Evolutionary conservation across 2,329 filamentous ascomycete species (phyloP).

Genomic region (Zymoseptoria pseudotritici): DNA sequence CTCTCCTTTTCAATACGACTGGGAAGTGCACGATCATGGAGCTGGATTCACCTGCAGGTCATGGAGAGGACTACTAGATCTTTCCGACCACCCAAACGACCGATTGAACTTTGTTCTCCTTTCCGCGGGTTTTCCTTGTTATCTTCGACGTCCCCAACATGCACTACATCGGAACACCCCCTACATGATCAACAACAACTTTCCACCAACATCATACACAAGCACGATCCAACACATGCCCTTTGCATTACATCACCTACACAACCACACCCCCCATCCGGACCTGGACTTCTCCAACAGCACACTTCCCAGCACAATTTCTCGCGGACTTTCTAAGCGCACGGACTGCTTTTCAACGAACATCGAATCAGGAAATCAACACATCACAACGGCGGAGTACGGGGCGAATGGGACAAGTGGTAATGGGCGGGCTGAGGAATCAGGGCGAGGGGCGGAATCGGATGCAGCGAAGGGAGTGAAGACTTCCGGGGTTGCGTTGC

Average conservation of each 20-base stretch:
- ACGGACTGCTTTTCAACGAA: background rate
- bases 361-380: background rate
- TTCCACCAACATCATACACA: background rate
- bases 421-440: background rate
- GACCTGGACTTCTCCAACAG: background rate
- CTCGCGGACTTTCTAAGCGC: background rate
- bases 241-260: background rate
- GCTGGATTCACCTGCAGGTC: constrained; percentile 19
- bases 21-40: constrained; percentile 4
- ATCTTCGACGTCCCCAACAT: background rate
- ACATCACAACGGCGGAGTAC: background rate
- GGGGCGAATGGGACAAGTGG: background rate
- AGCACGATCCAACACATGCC: background rate
- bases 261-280: background rate
- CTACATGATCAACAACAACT: background rate
- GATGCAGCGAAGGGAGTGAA: background rate
- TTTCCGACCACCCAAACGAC: background rate
- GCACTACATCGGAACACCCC: background rate
- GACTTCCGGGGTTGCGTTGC: background rate
- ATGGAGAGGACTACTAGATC: constrained; percentile 8
- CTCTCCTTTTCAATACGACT: constrained; percentile 11
- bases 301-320: background rate
- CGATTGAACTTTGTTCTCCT: background rate
- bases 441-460: background rate
- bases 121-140: constrained; percentile 1